These are phyloP conservation scores for Cordyceps tenuipes DNA, from an alignment of 2,329 filamentous ascomycete genomes.

Conservation along the genomic window DNA sequence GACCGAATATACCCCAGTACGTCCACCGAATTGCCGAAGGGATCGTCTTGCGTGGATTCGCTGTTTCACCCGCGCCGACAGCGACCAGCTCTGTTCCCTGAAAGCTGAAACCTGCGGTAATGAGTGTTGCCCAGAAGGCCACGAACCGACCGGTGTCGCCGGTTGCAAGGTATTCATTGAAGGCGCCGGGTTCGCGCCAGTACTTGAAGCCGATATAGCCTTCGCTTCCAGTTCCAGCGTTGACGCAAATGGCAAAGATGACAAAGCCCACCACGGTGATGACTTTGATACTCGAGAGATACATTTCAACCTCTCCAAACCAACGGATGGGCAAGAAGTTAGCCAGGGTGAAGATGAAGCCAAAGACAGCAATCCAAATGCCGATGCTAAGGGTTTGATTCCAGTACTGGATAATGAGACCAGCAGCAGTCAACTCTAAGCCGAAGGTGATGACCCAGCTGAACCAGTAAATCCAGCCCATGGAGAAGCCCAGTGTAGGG, in stretches of 20 bases:
- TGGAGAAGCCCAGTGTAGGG: conserved; percentile 63
- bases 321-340: conserved; percentile 66
- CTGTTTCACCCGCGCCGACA: conserved; percentile 69
- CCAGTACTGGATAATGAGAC: conserved; percentile 73
- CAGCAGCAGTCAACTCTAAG: conserved; percentile 63
- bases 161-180: conserved; percentile 49
- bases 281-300: conserved; percentile 70
- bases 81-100: conserved; percentile 70
- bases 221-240: conserved; percentile 59
- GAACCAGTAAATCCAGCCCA: conserved; percentile 83
- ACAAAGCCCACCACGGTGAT: conserved; percentile 66
- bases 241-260: conserved; percentile 68
- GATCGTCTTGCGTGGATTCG: conserved; percentile 63
- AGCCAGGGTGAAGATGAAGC: conserved; percentile 57
- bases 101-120: conserved; percentile 62
- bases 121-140: conserved; percentile 60
- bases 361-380: conserved; percentile 68
- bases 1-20: conserved; percentile 64
- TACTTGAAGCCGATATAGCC: conserved; percentile 69
- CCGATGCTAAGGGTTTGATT: conserved; percentile 51
- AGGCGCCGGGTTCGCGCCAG: conserved; percentile 61
- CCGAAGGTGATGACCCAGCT: conserved; percentile 67
- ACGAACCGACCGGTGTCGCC: conserved; percentile 54
- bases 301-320: conserved; percentile 74
- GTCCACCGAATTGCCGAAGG: conserved; percentile 66